Conservation (phyloP, 345 rosid species). For the Populus pruinosa region DNA sequence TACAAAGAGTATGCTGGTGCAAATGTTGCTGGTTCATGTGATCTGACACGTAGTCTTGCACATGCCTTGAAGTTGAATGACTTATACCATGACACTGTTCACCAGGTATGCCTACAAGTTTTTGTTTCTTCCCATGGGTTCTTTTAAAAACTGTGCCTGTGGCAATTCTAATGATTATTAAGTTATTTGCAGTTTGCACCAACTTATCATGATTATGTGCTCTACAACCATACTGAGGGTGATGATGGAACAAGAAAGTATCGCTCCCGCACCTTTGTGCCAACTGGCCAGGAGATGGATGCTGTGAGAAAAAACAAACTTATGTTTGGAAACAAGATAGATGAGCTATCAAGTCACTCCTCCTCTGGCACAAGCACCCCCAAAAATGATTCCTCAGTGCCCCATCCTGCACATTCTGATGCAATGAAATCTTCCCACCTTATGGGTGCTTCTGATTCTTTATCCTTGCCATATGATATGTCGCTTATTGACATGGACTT, state of each 20-base stretch:
- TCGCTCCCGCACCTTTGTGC: slow-evolving; percentile 90
- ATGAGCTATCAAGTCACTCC: slow-evolving; percentile 63
- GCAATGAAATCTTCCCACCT: slow-evolving; percentile 68
- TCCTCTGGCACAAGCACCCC: slow-evolving; percentile 69
- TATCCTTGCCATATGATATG: slow-evolving; percentile 63
- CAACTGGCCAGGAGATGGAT: slow-evolving; percentile 98
- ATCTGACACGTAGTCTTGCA: slow-evolving; percentile 73
- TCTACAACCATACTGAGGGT: slow-evolving; percentile 80
- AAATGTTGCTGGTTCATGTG: slow-evolving; percentile 66
- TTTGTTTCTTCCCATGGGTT: not conserved
- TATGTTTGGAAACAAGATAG: slow-evolving; percentile 65
- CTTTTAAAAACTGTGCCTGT: not conserved
- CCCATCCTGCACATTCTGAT: slow-evolving; percentile 42
- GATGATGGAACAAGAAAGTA: slow-evolving; percentile 89
- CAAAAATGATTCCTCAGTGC: slow-evolving; percentile 22
- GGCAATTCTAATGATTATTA: not conserved
- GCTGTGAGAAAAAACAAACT: slow-evolving; percentile 73
- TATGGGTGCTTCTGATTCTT: slow-evolving; percentile 53
- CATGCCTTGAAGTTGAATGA: slow-evolving; percentile 93
- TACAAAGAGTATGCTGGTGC: slow-evolving; percentile 98
- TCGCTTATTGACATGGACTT: slow-evolving; percentile 85
- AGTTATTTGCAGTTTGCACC: slow-evolving; percentile 75
- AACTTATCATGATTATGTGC: slow-evolving; percentile 93
- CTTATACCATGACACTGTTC: slow-evolving; percentile 96
- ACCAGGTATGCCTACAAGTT: slow-evolving; percentile 54